Base-by-base conservation (phyloP, 306 rosid genomes). In the Trifolium fragiferum region DNA sequence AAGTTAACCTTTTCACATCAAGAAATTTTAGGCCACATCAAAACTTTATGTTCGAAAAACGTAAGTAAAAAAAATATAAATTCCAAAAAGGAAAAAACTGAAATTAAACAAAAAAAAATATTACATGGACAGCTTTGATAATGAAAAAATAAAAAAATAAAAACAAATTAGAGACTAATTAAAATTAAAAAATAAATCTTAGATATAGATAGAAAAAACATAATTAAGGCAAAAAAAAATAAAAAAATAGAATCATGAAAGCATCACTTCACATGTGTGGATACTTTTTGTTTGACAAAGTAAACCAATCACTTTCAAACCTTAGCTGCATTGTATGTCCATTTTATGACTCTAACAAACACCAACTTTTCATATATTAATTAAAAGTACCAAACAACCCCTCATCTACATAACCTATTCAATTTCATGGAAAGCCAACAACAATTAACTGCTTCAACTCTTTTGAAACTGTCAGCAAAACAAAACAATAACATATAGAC, bases 381-480 rank as follows among this genome's bases (percentile, higher is more conserved):
- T 12, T 40, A 6, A 49, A 81, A 77, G n/a, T 80, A 69, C 76
- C 69, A 58, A 49, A 41, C 44, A 72, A 66, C 16, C 76, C 75
- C 35, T 61, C 16, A 8, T 54, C 13, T 2, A 3, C 50, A 47
- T 10, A 19, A 15, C 16, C 32, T 37, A 65, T 47, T 58, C 62
- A 74, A 46, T 68, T 46, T 66, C 79, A n/a, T 20, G 74, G 78
- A 77, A 79, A 47, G n/a, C 12, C 71, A 76, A 78, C 73, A 66
- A 75, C 58, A 77, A 80, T 66, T 25, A 86, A 84, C 88, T 58
- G 77, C 85, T 73, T 73, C 64, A 76, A 73, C 55, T 19, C 50
- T 79, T 70, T 84, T 87, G 96, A 91, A 90, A 77, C 84, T 86
- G 82, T 87, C 97, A 86, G 84, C 90, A 16, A 83, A 59, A 57